These are phyloP conservation scores for Daldinia loculata DNA, from an alignment of 495 filamentous ascomycete genomes.

Conservation along the genomic window DNA sequence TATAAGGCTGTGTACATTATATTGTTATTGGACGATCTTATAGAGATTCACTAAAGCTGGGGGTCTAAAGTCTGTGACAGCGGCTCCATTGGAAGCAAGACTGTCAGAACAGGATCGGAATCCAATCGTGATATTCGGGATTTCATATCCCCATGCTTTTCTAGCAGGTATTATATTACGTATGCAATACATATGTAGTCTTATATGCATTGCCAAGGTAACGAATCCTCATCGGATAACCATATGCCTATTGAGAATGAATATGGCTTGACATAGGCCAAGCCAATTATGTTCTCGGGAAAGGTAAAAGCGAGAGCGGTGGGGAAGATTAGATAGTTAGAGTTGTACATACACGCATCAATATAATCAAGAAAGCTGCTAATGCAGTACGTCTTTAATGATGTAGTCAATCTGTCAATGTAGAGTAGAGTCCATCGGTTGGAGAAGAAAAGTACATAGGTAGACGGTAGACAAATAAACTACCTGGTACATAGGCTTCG, in stretches of 20 bases:
- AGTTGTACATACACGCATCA: neutral
- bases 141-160: conserved; percentile 1
- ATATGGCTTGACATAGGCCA: conserved; percentile 14
- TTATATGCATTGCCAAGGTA: conserved; percentile 13
- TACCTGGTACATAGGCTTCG: no score
- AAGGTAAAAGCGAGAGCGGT: conserved; percentile 32
- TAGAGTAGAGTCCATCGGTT: neutral
- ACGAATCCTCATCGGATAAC: conserved; percentile 17
- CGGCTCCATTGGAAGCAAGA: conserved; percentile 14
- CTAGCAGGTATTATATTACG: conserved; percentile 10
- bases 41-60: conserved; percentile 16
- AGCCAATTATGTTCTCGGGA: conserved; percentile 20
- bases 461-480: neutral
- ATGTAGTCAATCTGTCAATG: neutral
- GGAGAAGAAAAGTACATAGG: neutral
- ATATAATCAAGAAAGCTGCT: neutral
- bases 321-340: neutral
- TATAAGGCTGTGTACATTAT: conserved; percentile 25
- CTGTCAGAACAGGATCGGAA: conserved; percentile 16
- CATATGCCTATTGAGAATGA: neutral
- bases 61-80: conserved; percentile 19
- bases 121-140: conserved; percentile 23
- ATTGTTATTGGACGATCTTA: conserved; percentile 23
- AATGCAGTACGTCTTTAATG: neutral
- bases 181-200: neutral